These are phyloP conservation scores for Crithidia thermophila DNA, from an alignment of 208 protist species.

Conservation along the genomic window DNA sequence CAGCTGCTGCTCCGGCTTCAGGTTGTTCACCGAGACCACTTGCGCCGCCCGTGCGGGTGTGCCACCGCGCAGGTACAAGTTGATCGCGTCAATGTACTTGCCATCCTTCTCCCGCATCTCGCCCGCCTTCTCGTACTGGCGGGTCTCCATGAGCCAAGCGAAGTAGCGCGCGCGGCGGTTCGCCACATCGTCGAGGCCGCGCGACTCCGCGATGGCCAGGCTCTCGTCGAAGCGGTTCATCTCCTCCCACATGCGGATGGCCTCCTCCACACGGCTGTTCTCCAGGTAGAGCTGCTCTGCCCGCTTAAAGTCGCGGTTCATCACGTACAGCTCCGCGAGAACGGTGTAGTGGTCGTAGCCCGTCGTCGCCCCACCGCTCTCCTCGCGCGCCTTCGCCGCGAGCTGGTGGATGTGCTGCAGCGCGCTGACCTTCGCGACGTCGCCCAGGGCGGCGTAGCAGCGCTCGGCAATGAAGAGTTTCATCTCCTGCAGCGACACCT, in stretches of 20 bases:
- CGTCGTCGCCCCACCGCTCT: slow-evolving; percentile 62
- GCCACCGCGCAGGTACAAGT: slow-evolving; percentile 95
- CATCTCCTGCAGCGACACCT: slow-evolving; percentile 86
- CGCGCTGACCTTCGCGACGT: slow-evolving; percentile 93
- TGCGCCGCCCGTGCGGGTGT: slow-evolving; percentile 93
- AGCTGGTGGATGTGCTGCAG: slow-evolving; percentile 92
- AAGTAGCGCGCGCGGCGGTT: slow-evolving; percentile 92
- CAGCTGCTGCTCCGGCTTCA: slow-evolving; percentile 88
- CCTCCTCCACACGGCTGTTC: slow-evolving; percentile 92
- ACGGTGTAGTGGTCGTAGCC: slow-evolving; percentile 94
- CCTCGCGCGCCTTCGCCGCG: slow-evolving; percentile 54
- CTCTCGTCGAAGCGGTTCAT: slow-evolving; percentile 95
- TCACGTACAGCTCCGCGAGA: slow-evolving; percentile 83
- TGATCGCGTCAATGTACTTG: slow-evolving; percentile 95
- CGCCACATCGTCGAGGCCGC: slow-evolving; percentile 85
- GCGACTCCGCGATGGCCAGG: slow-evolving; percentile 86
- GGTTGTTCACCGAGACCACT: slow-evolving; percentile 86
- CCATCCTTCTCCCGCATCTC: slow-evolving; percentile 95
- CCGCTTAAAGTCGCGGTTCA: slow-evolving; percentile 93
- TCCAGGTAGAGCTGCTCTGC: slow-evolving; percentile 96
- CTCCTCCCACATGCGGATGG: slow-evolving; percentile 97
- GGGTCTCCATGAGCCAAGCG: slow-evolving; percentile 95
- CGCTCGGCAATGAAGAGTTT: slow-evolving; percentile 94
- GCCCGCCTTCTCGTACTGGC: slow-evolving; percentile 96
- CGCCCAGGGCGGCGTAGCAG: slow-evolving; percentile 95